Conservation (phyloP, 2,329 filamentous ascomycete genomes). For the Colletotrichum sp. region DNA sequence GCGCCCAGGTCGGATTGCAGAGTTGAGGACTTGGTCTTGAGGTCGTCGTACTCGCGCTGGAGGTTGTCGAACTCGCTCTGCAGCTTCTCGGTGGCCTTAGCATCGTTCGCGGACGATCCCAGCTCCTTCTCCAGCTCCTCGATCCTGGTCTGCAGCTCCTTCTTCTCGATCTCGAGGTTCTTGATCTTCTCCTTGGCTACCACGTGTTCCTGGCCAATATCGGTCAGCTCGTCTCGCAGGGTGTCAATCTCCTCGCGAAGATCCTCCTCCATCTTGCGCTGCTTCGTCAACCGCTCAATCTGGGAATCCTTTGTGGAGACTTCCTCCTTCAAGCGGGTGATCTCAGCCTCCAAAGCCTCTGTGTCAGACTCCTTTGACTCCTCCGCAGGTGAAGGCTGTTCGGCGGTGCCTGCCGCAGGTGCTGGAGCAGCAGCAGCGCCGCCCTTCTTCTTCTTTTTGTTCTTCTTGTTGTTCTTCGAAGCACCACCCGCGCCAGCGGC, state of each 20-base stretch:
- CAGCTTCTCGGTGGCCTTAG: slow-evolving; percentile 58
- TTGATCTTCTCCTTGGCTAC: slow-evolving; percentile 81
- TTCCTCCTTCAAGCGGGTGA: slow-evolving; percentile 56
- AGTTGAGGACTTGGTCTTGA: slow-evolving; percentile 72
- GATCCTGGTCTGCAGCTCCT: slow-evolving; percentile 67
- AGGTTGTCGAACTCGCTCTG: slow-evolving; percentile 64
- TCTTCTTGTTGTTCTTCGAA: slow-evolving; percentile 62
- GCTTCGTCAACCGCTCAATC: slow-evolving; percentile 74
- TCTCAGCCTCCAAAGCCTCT: slow-evolving; percentile 51
- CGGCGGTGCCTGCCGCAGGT: slow-evolving; percentile 37
- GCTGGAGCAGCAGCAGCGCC: slow-evolving; percentile 45
- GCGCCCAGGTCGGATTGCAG: slow-evolving; percentile 86
- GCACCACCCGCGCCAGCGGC: slow-evolving; percentile 22
- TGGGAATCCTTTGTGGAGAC: slow-evolving; percentile 71
- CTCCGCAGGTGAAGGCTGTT: slow-evolving; percentile 32
- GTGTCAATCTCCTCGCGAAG: slow-evolving; percentile 86
- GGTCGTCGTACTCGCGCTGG: slow-evolving; percentile 64
- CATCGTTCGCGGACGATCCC: slow-evolving; percentile 37
- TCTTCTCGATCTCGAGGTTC: slow-evolving; percentile 72
- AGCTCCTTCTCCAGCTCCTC: slow-evolving; percentile 75
- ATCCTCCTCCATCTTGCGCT: slow-evolving; percentile 77
- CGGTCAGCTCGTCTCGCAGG: slow-evolving; percentile 78
- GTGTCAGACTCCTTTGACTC: slow-evolving; percentile 30
- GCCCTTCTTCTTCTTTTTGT: slow-evolving; percentile 86
- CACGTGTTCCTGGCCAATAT: slow-evolving; percentile 83